A percentile compares a stretch with the other conserved stretches of the same genome.
Conservation (phyloP, 1,284 basidiomycete genomes). For the Rhodotorula sp. region DNA sequence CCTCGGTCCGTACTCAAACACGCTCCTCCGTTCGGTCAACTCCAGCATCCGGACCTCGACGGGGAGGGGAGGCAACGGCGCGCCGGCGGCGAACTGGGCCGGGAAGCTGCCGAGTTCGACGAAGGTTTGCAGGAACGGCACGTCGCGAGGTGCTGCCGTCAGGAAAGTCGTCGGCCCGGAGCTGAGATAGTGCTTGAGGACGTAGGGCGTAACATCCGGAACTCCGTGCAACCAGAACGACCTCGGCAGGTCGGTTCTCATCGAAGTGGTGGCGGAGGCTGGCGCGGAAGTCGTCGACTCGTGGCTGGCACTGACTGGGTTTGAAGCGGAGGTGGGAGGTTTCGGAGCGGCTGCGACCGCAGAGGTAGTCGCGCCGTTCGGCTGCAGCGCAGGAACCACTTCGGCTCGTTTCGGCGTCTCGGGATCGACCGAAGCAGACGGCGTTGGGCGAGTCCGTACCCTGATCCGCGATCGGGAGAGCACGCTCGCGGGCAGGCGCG, state of each 20-base stretch:
- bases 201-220: not conserved
- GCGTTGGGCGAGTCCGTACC: not conserved
- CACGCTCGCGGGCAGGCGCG: not conserved
- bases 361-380: not conserved
- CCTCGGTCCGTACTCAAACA: not conserved
- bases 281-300: not conserved
- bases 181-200: not conserved
- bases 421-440: not conserved
- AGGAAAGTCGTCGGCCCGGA: not conserved
- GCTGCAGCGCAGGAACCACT: not conserved
- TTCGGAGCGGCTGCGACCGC: too few relatives aligned
- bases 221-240: not conserved
- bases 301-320: too few relatives aligned
- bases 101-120: not conserved
- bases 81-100: not conserved
- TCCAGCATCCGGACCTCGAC: not conserved
- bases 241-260: not conserved
- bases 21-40: not conserved
- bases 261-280: not conserved
- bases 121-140: not conserved
- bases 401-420: not conserved
- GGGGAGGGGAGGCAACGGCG: not conserved
- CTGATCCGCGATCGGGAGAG: not conserved
- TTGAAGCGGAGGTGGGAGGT: too few relatives aligned
- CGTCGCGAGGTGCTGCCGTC: not conserved